These are phyloP conservation scores for Coniochaeta hoffmannii DNA, from an alignment of 2,329 filamentous ascomycete species.

Conservation along the genomic window DNA sequence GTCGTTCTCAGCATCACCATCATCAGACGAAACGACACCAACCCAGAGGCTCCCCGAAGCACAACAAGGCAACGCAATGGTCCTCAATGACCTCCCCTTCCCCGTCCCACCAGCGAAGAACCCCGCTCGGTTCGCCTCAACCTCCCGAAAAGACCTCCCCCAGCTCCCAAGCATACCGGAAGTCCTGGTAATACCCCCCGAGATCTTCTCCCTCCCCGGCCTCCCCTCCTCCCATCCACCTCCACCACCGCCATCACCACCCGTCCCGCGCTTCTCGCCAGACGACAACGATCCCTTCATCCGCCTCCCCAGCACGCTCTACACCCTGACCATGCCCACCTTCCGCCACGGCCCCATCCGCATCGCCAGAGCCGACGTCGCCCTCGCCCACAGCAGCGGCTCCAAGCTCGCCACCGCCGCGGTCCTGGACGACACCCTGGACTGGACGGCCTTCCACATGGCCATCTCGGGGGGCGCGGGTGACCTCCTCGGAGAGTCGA, in stretches of 20 bases:
- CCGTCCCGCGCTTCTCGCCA: not conserved
- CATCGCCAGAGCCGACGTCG: conserved; percentile 36
- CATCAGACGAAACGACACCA: conserved; percentile 6
- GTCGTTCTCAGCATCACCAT: not conserved
- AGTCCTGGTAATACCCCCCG: conserved; percentile 20
- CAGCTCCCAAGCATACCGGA: conserved; percentile 35
- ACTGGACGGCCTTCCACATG: conserved; percentile 61
- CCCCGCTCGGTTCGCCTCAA: conserved; percentile 11
- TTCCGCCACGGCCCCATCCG: conserved; percentile 51
- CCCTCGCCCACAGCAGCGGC: conserved; percentile 9
- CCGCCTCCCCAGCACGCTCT: conserved; percentile 40
- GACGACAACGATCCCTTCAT: conserved; percentile 31
- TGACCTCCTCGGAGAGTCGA: conserved; percentile 37
- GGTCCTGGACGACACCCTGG: conserved; percentile 40
- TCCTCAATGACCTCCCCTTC: conserved; percentile 15
- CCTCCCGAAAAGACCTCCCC: conserved; percentile 1
- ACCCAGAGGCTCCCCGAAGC: not conserved
- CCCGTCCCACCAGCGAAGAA: conserved; percentile 25
- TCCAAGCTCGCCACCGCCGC: conserved; percentile 23
- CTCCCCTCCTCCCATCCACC: too few species aligned
- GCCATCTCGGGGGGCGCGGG: conserved; percentile 52
- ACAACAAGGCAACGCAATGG: conserved; percentile 6
- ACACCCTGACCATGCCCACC: conserved; percentile 37
- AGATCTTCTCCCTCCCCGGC: conserved; percentile 9
- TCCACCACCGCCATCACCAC: conserved; percentile 1